phyloP scores from a whole-genome alignment of 2,329 filamentous ascomycete genomes.

The Lachnum nothofagi region DNA sequence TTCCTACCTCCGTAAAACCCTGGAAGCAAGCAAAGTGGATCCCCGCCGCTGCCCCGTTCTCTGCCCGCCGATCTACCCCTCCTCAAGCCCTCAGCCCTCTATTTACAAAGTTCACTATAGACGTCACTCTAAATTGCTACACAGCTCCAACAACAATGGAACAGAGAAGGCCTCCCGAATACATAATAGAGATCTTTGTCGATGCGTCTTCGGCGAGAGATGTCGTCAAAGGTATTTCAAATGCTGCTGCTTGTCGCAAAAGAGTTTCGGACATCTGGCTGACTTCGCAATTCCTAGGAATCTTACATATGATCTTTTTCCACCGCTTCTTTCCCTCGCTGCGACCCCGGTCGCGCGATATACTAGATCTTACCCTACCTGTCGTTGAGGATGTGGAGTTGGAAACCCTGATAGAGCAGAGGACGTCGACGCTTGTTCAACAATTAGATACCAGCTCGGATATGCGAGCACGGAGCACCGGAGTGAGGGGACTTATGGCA shows the following conservation, averaged over 20 bases:
- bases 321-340: constrained; percentile 93
- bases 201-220: constrained; percentile 87
- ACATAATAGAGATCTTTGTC: constrained; percentile 88
- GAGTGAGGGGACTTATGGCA: constrained; percentile 70
- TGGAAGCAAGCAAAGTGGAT: too few relatives aligned
- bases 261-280: constrained; percentile 7
- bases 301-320: constrained; percentile 97
- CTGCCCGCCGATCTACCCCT: too few relatives aligned
- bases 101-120: too few relatives aligned
- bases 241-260: constrained; percentile 1
- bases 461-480: constrained; percentile 38
- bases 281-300: constrained; percentile 50
- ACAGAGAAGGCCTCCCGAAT: constrained; percentile 68
- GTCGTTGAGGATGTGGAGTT: constrained; percentile 86
- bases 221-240: constrained; percentile 83
- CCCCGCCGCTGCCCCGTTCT: too few relatives aligned
- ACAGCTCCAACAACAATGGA: constrained; percentile 46
- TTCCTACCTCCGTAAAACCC: too few relatives aligned
- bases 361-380: constrained; percentile 84
- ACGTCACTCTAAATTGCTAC: too few relatives aligned
- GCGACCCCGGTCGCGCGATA: constrained; percentile 74
- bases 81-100: too few relatives aligned
- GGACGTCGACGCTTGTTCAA: constrained; percentile 71
- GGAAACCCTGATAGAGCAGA: constrained; percentile 88
- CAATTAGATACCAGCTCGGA: constrained; percentile 62